These are phyloP conservation scores for Podaxis mareebaensis DNA, from an alignment of 768 basidiomycete genomes.

Conservation along the genomic window DNA sequence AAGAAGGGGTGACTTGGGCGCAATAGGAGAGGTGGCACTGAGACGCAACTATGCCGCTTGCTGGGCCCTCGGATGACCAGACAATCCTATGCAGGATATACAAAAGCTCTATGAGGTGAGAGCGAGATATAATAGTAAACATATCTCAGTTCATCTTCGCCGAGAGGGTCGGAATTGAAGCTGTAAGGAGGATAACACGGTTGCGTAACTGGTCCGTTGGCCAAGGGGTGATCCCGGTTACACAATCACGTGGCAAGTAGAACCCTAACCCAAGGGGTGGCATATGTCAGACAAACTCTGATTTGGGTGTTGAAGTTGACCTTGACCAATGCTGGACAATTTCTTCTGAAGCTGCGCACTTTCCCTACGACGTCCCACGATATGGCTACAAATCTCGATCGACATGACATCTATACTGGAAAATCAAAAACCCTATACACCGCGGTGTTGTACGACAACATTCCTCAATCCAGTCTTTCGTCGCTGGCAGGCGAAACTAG, in stretches of 20 bases:
- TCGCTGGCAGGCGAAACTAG: slow-evolving; percentile 2
- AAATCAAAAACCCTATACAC: slow-evolving; percentile 11
- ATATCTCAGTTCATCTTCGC: too few relatives aligned
- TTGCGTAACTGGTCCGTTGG: too few relatives aligned
- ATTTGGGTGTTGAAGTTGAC: slow-evolving; percentile 1
- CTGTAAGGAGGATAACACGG: too few relatives aligned
- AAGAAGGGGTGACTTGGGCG: too few relatives aligned
- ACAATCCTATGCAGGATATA: too few relatives aligned
- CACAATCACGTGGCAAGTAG: not conserved
- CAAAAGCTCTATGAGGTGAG: too few relatives aligned
- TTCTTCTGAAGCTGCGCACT: not conserved
- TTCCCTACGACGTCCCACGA: not conserved
- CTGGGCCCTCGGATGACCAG: too few relatives aligned
- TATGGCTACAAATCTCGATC: not conserved
- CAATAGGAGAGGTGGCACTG: too few relatives aligned
- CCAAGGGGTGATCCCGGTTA: too few relatives aligned
- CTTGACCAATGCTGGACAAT: not conserved
- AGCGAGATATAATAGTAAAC: too few relatives aligned
- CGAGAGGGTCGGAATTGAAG: too few relatives aligned
- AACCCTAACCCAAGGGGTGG: not conserved
- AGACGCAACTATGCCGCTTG: too few relatives aligned
- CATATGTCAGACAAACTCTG: slow-evolving; percentile 7
- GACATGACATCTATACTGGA: not conserved
- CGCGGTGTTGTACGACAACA: slow-evolving; percentile 5
- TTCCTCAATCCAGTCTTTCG: slow-evolving; percentile 3